phyloP scores from a whole-genome alignment of 2,329 filamentous ascomycete species.

The Colletotrichum filicis region DNA sequence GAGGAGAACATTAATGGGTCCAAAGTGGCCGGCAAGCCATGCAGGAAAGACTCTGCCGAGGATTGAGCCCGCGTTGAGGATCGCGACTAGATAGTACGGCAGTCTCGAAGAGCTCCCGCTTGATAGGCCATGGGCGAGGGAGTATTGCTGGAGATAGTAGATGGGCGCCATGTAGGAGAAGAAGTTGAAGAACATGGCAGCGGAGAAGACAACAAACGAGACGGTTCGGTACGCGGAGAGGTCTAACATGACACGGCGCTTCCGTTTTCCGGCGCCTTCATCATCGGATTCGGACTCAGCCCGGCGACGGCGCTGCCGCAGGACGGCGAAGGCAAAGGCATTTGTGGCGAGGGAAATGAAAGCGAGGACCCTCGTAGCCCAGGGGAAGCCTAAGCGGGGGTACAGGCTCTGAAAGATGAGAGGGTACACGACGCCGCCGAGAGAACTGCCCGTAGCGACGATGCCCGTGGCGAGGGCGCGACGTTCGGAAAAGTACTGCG shows the following conservation, averaged over 20 bases:
- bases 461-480: slow-evolving; percentile 55
- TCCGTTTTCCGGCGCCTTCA: slow-evolving; percentile 5
- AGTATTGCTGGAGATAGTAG: slow-evolving; percentile 58
- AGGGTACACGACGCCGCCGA: slow-evolving; percentile 52
- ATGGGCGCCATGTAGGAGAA: slow-evolving; percentile 52
- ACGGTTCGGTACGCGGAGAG: slow-evolving; percentile 42
- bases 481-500: slow-evolving; percentile 51
- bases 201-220: slow-evolving; percentile 46
- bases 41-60: slow-evolving; percentile 60
- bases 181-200: slow-evolving; percentile 47
- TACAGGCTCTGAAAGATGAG: slow-evolving; percentile 48
- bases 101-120: slow-evolving; percentile 40
- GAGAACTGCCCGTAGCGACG: slow-evolving; percentile 51
- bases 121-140: slow-evolving; percentile 46
- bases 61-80: slow-evolving; percentile 62
- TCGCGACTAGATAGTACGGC: slow-evolving; percentile 58
- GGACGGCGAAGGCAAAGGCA: slow-evolving; percentile 42
- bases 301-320: slow-evolving; percentile 40
- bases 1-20: slow-evolving; percentile 53
- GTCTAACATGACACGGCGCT: slow-evolving; percentile 42
- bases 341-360: slow-evolving; percentile 47
- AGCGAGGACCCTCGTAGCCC: slow-evolving; percentile 48
- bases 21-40: slow-evolving; percentile 53
- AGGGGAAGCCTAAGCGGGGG: slow-evolving; percentile 45
- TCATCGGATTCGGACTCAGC: not conserved